Evolutionary conservation across 2,329 filamentous ascomycete genomes (phyloP).

Genomic region (Tolypocladium guangdongense): DNA sequence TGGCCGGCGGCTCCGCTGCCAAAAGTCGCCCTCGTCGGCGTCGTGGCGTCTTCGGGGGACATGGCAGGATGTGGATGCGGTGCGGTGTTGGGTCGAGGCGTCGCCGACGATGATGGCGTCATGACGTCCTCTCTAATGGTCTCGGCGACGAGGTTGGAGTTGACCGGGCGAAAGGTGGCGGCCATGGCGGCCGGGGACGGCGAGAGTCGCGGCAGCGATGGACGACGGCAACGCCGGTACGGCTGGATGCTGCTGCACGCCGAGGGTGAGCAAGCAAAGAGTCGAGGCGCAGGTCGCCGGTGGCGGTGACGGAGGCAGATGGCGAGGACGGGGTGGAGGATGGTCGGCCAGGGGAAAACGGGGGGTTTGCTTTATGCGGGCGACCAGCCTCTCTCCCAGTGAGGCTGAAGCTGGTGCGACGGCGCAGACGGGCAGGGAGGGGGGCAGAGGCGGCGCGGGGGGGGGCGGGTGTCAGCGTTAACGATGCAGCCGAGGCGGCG

Average conservation of each 20-base stretch:
- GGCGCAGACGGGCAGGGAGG: constrained; percentile 3
- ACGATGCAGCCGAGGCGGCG: background rate
- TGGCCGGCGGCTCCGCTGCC: constrained; percentile 31
- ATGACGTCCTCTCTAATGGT: constrained; percentile 23
- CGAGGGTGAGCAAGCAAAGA: background rate
- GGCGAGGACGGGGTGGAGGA: constrained; percentile 6
- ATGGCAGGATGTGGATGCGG: constrained; percentile 17
- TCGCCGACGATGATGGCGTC: constrained; percentile 20
- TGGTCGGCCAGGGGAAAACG: constrained; percentile 3
- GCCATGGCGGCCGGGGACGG: constrained; percentile 26
- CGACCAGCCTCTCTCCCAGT: constrained; percentile 6
- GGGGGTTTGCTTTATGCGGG: constrained; percentile 6
- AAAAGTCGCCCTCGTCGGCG: constrained; percentile 53
- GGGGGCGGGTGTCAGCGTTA: background rate
- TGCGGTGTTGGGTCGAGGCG: constrained; percentile 24
- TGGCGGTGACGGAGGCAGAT: background rate
- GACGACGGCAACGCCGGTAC: background rate
- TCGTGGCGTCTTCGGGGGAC: constrained; percentile 37
- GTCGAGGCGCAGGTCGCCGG: background rate
- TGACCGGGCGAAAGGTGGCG: constrained; percentile 37
- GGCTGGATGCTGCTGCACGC: background rate
- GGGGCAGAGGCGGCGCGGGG: background rate
- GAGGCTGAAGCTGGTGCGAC: constrained; percentile 16
- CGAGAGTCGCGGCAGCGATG: constrained; percentile 10
- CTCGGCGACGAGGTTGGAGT: constrained; percentile 24